These are phyloP conservation scores for Cutaneotrichosporon sp. DNA, from an alignment of 1,284 basidiomycete genomes.

Conservation along the genomic window DNA sequence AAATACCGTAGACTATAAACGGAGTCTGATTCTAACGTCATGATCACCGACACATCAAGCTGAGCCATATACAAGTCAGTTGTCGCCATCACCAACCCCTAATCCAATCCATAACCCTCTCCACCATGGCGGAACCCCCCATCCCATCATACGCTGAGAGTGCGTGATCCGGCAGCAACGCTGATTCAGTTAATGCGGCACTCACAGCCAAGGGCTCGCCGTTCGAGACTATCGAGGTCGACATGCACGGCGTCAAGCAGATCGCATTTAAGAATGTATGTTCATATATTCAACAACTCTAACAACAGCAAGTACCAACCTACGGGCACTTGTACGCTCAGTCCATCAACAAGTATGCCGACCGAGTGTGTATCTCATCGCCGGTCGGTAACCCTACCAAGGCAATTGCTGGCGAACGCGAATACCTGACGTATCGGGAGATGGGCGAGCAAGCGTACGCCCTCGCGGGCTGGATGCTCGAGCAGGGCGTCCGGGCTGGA, in stretches of 20 bases:
- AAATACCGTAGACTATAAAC: not conserved
- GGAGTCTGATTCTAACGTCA: not conserved
- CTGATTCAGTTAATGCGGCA: slow-evolving; percentile 1
- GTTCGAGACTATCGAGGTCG: slow-evolving; percentile 40
- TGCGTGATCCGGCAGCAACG: not conserved
- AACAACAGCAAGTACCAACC: slow-evolving; percentile 4
- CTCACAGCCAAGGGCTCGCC: slow-evolving; percentile 25
- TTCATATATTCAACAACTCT: not conserved
- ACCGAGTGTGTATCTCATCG: not conserved
- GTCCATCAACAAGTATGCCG: not conserved
- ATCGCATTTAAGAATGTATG: slow-evolving; percentile 45
- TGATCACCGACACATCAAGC: not conserved
- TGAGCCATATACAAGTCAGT: not conserved
- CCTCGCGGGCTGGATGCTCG: slow-evolving; percentile 38
- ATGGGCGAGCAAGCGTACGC: slow-evolving; percentile 28
- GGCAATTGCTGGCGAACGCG: slow-evolving; percentile 15
- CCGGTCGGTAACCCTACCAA: not conserved
- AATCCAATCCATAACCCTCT: not conserved
- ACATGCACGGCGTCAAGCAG: slow-evolving; percentile 30
- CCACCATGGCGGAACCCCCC: not conserved
- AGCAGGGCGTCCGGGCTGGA: slow-evolving; percentile 33
- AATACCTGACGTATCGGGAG: slow-evolving; percentile 32
- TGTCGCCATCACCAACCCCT: not conserved
- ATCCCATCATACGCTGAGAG: not conserved
- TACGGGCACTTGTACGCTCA: not conserved